Evolutionary conservation across 2,329 filamentous ascomycete species (phyloP).

Genomic region (Penicillium sp.): DNA sequence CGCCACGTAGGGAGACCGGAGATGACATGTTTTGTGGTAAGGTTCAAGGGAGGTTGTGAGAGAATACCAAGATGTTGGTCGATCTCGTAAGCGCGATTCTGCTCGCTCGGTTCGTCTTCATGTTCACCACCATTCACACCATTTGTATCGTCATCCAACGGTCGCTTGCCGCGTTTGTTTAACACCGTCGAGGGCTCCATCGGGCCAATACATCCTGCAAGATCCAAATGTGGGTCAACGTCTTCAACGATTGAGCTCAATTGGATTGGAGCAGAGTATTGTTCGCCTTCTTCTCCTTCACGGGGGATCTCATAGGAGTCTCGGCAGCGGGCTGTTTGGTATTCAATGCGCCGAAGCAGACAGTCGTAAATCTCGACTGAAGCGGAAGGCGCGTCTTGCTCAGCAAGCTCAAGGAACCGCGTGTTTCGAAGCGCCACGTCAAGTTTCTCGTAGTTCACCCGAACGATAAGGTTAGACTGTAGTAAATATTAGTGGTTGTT

Average conservation of each 20-base stretch:
- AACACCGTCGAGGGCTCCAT: constrained; percentile 26
- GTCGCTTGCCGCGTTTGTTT: constrained; percentile 34
- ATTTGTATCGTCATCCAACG: constrained; percentile 26
- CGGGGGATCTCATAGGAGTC: constrained; percentile 39
- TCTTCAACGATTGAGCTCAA: constrained; percentile 38
- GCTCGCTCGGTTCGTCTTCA: constrained; percentile 36
- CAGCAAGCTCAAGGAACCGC: constrained; percentile 70
- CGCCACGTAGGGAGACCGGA: constrained; percentile 72
- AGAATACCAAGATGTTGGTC: constrained; percentile 52
- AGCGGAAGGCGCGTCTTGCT: constrained; percentile 67
- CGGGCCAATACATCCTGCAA: constrained; percentile 39
- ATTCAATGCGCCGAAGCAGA: constrained; percentile 69
- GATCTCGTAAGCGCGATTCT: constrained; percentile 36
- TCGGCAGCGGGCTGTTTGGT: constrained; percentile 66
- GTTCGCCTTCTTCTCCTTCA: constrained; percentile 44
- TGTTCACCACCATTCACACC: constrained; percentile 49
- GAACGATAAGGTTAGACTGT: constrained; percentile 70
- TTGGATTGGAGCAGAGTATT: constrained; percentile 39
- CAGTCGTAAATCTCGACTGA: constrained; percentile 77
- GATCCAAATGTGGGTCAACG: constrained; percentile 39
- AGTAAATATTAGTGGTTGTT: constrained; percentile 12
- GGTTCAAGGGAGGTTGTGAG: constrained; percentile 43
- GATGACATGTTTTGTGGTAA: constrained; percentile 37
- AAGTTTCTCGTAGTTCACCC: constrained; percentile 82
- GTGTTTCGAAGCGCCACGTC: constrained; percentile 78